Base-by-base conservation (phyloP, 345 rosid species). In the Citrus cavaleriei region DNA sequence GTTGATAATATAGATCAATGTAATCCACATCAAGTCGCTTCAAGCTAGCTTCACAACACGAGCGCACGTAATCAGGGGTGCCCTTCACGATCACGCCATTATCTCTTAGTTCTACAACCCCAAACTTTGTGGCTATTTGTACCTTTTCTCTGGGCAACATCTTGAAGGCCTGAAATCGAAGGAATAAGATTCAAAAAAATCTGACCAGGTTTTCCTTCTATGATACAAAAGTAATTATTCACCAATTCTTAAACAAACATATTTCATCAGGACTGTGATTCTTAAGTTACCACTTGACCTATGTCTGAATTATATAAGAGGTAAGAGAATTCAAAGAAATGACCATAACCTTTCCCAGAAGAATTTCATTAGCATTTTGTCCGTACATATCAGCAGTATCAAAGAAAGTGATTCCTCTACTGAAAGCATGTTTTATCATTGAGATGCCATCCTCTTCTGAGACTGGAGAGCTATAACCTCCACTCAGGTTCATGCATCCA, bases 41-140 rank as follows among this genome's bases (percentile, higher is more conserved):
- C 83, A 90, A 79, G 83, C 93, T 90, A 51, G 83, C 93, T 79
- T 88, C 89, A 9, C 93, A 90, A 70, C 87, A 83, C 0, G 81
- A 73, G 40, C 87, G 89, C 38, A 85, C 90, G 25, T 90, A 88
- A 35, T 88, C 89, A 24, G 88, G 89, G 22, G 75, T 74, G 28
- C 90, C 93, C 68, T 78, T 87, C 42, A 83, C 84, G 3, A 40
- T 38, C 63, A 72, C 9, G 18, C 71, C 70, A 18, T 57, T 38
- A 60, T 30, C 42, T 14, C 73, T 64, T 4, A 78, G 2, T 55
- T 24, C 71, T 22, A 38, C 80, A 72, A 86, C 67, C 27, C 93
- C 88, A 28, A 88, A 89, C 83, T 87, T 89, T 6, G 91, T 87
- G 38, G 93, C 93, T 58, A 89, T 8, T 79, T 90, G 93, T 73